Conservation (phyloP, 116 monocot genomes). For the Cymodocea nodosa region DNA sequence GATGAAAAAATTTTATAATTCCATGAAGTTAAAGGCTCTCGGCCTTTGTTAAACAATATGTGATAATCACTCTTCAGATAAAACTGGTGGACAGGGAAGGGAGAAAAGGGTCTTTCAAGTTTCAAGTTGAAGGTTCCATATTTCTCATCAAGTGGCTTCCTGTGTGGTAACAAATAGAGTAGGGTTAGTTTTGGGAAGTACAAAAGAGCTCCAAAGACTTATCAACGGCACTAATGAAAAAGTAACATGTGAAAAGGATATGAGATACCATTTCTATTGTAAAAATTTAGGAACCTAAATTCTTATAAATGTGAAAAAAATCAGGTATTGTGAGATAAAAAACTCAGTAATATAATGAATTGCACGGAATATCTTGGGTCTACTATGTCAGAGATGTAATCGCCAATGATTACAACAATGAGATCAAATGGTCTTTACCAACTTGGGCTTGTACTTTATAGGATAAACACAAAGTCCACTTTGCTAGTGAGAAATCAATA, state of each 20-base stretch:
- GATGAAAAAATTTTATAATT: slow-evolving; percentile 27
- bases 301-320: too few relatives aligned
- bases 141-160: slow-evolving; percentile 40
- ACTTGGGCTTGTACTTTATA: too few relatives aligned
- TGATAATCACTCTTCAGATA: slow-evolving; percentile 34
- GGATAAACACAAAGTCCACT: too few relatives aligned
- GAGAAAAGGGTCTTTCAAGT: slow-evolving; percentile 80
- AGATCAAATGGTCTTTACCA: too few relatives aligned
- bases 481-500: too few relatives aligned
- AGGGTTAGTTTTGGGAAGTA: not conserved
- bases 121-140: slow-evolving; percentile 44
- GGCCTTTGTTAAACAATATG: slow-evolving; percentile 65
- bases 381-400: not conserved
- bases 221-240: not conserved
- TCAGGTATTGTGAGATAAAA: too few relatives aligned
- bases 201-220: not conserved
- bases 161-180: slow-evolving; percentile 12
- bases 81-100: slow-evolving; percentile 64
- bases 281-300: too few relatives aligned
- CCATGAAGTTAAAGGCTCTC: slow-evolving; percentile 67
- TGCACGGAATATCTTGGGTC: too few relatives aligned
- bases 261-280: not conserved
- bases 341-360: too few relatives aligned
- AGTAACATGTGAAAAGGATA: not conserved
- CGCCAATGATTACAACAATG: too few relatives aligned